A percentile compares a stretch with the other conserved stretches of the same genome.
phyloP scores from a whole-genome alignment of 768 basidiomycete species.

The Cyclocybe aegerita region DNA sequence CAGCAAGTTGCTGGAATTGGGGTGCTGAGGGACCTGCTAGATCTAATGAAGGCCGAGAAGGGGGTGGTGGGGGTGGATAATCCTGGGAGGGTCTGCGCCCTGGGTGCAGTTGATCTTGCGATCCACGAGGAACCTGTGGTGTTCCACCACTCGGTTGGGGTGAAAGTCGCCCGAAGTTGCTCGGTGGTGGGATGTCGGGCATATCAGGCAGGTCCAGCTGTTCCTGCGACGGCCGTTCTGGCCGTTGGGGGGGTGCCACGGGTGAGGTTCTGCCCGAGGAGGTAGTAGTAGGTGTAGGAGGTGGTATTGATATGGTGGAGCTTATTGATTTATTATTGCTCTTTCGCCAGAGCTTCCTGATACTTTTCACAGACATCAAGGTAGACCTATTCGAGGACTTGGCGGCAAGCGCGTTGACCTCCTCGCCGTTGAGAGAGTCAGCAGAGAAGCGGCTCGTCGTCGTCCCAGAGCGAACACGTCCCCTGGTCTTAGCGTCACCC shows the following conservation, averaged over 20 bases:
- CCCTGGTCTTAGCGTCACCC: slow-evolving; percentile 10
- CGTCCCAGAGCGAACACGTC: slow-evolving; percentile 18
- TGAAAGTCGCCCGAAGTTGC: slow-evolving; percentile 25
- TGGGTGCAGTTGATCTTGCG: slow-evolving; percentile 20
- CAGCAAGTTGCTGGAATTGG: slow-evolving; percentile 18
- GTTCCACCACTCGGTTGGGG: slow-evolving; percentile 9
- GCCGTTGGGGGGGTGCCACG: slow-evolving; percentile 33
- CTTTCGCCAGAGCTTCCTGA: slow-evolving; percentile 80
- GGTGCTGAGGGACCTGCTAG: slow-evolving; percentile 10
- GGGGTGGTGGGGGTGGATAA: slow-evolving; percentile 10
- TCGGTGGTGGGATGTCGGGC: slow-evolving; percentile 23
- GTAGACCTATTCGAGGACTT: slow-evolving; percentile 48
- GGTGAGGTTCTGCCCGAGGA: slow-evolving; percentile 29
- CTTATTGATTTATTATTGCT: slow-evolving; percentile 53
- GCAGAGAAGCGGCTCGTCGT: slow-evolving; percentile 73
- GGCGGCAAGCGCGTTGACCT: slow-evolving; percentile 23
- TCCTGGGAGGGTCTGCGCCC: slow-evolving; percentile 18
- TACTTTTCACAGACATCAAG: slow-evolving; percentile 70
- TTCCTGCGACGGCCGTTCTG: slow-evolving; percentile 39
- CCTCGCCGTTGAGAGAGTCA: slow-evolving; percentile 57
- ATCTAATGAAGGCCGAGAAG: slow-evolving; percentile 9
- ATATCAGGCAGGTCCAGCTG: slow-evolving; percentile 35
- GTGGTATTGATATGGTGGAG: slow-evolving; percentile 48
- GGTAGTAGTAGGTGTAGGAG: slow-evolving; percentile 18
- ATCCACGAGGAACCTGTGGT: slow-evolving; percentile 14